Base-by-base conservation (phyloP, 257 asterid species). In the Scutellaria galericulata region DNA sequence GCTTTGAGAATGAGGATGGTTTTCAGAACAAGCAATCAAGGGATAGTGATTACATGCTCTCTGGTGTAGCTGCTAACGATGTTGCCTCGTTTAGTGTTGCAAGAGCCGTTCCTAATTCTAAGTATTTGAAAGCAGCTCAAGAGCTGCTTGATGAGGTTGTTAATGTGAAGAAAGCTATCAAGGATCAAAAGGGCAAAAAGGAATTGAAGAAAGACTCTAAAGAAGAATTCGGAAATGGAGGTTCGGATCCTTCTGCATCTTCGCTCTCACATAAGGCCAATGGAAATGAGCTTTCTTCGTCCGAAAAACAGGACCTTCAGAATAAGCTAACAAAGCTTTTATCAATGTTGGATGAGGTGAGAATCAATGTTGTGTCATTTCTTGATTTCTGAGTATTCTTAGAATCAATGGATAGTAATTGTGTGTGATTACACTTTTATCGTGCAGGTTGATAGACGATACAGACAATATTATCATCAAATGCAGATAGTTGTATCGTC, bases 291-390 rank as follows among this genome's bases (percentile, higher is more conserved):
- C 82, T 90, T 63, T 85, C 97, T 10, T 77, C 82, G 5, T 82
- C 91, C 46, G 98, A 93, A 66, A 92, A 88, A 78, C 95, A 88
- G 74, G 97, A 90, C 9, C 14, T 86, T 82, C 97, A 88, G 37
- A 87, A 80, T 75, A 90, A 86, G 80, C 59, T 83, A 63, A 68
- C 90, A 3, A 89, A 89, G 86, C 97, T 93, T 82, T 73, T 90
- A 71, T 75, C 92, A 5, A 90, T 93, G 97, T 72, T 87, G 80
- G 98, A 89, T 46, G 96, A 89, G 95, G 98, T 92, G 70, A 81
- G 88, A 58, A 14, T 45, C 9, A 11, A 22, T 68, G 9, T 1
- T 24, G 37, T 31, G 37, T 31, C 37, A 31, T 31, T 31, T 31
- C 2, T 31, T 31, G 37, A 31, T 3, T 31, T 31, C 37, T 31